Evolutionary conservation across 2,329 filamentous ascomycete genomes (phyloP).

Genomic region (Arthrobotrys musiformis): DNA sequence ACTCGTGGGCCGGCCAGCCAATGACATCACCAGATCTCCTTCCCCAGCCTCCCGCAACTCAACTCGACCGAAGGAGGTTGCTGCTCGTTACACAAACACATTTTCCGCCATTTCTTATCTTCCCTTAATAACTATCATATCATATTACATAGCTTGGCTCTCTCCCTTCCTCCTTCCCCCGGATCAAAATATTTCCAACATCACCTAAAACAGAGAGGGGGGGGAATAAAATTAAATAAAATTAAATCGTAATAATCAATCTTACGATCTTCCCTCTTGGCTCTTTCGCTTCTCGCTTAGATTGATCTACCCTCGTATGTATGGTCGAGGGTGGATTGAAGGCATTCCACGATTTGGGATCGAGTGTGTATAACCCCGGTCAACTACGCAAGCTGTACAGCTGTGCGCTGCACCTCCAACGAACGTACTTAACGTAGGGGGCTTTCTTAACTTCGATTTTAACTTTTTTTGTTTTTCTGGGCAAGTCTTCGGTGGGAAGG

Average conservation of each 20-base stretch:
- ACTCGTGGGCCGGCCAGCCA: conserved; percentile 24
- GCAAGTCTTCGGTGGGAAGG: no score
- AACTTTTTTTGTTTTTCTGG: background rate
- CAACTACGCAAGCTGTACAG: background rate
- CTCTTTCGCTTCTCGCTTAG: background rate
- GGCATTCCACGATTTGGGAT: conserved; percentile 2
- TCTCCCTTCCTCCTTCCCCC: no score
- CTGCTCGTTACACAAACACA: conserved; percentile 52
- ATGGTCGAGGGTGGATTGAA: background rate
- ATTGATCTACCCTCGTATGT: no score
- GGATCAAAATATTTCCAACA: no score
- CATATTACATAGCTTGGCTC: background rate
- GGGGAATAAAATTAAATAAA: no score
- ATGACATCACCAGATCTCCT: conserved; percentile 16
- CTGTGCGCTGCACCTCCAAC: background rate
- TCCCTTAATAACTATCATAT: no score
- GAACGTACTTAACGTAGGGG: conserved; percentile 21
- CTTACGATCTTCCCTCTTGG: background rate
- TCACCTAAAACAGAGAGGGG: no score
- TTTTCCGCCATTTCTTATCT: conserved; percentile 5
- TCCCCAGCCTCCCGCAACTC: conserved; percentile 32
- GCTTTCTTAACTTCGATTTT: background rate
- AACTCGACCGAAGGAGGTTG: background rate
- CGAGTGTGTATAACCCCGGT: background rate
- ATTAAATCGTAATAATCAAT: no score